Conservation (phyloP, 2,329 filamentous ascomycete genomes). For the Aspergillus arachidicola region DNA sequence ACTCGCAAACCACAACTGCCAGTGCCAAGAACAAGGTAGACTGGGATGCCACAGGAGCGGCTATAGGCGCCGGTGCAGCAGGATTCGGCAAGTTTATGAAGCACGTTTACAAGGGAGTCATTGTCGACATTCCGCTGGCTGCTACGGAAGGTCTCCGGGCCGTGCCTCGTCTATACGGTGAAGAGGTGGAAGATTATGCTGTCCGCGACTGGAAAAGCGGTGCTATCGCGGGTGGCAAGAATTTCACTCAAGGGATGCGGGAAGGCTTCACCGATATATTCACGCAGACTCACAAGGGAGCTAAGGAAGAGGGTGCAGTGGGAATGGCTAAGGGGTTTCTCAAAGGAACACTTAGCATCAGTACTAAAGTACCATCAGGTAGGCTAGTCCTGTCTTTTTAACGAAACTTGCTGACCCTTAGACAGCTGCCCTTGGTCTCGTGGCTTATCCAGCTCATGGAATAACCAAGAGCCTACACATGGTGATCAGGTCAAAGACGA, state of each 20-base stretch:
- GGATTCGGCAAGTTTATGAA: conserved; percentile 29
- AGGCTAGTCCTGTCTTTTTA: conserved; percentile 7
- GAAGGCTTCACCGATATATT: conserved; percentile 36
- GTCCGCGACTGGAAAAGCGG: conserved; percentile 40
- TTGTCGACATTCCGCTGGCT: conserved; percentile 42
- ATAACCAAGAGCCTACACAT: conserved; percentile 36
- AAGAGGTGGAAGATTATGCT: conserved; percentile 34
- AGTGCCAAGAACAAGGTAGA: not conserved
- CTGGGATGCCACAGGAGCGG: not conserved
- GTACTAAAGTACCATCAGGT: conserved; percentile 30
- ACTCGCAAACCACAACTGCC: not conserved
- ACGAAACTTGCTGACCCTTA: not conserved
- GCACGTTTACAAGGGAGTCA: conserved; percentile 33
- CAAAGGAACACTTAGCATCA: conserved; percentile 33
- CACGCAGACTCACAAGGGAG: conserved; percentile 33
- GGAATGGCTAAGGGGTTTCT: conserved; percentile 38
- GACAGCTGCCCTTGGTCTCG: conserved; percentile 29
- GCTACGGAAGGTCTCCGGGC: conserved; percentile 39
- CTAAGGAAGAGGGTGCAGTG: conserved; percentile 32
- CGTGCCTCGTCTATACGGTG: conserved; percentile 41
- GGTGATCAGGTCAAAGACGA: conserved; percentile 27
- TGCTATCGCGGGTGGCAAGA: conserved; percentile 33
- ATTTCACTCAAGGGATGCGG: conserved; percentile 34
- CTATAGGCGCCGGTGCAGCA: conserved; percentile 21
- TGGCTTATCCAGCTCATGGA: conserved; percentile 37